These are phyloP conservation scores for Hypomyces rosellus DNA, from an alignment of 2,329 filamentous ascomycete genomes.

Conservation along the genomic window DNA sequence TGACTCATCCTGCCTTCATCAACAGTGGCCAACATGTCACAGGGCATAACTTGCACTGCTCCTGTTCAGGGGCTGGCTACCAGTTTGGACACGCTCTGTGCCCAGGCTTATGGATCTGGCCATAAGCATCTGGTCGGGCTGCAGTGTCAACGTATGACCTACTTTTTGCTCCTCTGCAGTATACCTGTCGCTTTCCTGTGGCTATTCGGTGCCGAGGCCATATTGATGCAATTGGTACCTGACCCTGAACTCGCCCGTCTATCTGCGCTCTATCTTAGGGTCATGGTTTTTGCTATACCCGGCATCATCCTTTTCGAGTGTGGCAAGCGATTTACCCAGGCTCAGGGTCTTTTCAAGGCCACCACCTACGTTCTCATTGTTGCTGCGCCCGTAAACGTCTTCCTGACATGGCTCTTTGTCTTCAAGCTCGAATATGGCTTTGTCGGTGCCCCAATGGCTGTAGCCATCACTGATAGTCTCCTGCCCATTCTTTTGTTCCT, in stretches of 20 bases:
- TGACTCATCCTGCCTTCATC: not conserved
- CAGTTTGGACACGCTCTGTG: conserved; percentile 83
- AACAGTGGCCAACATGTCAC: conserved; percentile 60
- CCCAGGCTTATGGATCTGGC: conserved; percentile 89
- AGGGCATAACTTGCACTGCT: conserved; percentile 70
- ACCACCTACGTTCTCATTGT: conserved; percentile 72
- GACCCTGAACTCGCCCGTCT: conserved; percentile 56
- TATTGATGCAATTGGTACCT: conserved; percentile 46
- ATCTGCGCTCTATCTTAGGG: conserved; percentile 65
- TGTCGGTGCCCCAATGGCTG: conserved; percentile 74
- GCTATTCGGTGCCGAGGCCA: conserved; percentile 55
- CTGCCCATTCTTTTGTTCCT: conserved; percentile 70
- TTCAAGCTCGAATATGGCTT: conserved; percentile 67
- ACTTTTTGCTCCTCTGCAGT: conserved; percentile 65
- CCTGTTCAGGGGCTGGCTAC: conserved; percentile 83
- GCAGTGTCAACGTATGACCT: conserved; percentile 75
- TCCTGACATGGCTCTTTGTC: conserved; percentile 73
- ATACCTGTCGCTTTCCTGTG: conserved; percentile 68
- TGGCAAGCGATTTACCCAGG: conserved; percentile 75
- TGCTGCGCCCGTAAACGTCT: conserved; percentile 68
- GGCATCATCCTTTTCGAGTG: conserved; percentile 72
- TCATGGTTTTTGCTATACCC: conserved; percentile 67
- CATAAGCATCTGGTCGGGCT: conserved; percentile 81
- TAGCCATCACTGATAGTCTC: conserved; percentile 70
- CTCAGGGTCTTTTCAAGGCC: conserved; percentile 73